Conservation (phyloP, 305 asterid species). For the Fraxinus sp. region DNA sequence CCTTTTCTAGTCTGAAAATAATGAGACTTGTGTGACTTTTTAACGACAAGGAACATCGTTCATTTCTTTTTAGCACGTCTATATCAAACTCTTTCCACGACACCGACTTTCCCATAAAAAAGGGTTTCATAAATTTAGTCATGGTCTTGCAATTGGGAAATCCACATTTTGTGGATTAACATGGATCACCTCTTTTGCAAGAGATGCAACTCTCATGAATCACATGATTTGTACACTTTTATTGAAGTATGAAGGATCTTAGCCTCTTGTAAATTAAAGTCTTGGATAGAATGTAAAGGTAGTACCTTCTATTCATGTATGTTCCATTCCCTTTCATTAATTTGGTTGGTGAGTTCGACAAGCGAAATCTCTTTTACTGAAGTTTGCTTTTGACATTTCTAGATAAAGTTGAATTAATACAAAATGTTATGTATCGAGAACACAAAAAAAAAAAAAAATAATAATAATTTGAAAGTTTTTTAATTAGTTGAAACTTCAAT, state of each 20-base stretch:
- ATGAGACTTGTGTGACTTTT: not conserved
- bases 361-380: not conserved
- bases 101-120: not conserved
- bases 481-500: too few relatives aligned
- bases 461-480: not conserved
- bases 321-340: not conserved
- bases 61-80: not conserved
- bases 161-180: not conserved
- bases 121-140: conserved; percentile 9
- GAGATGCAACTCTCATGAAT: conserved; percentile 4
- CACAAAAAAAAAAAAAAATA: too few relatives aligned
- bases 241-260: not conserved
- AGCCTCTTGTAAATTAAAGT: not conserved
- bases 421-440: not conserved
- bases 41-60: conserved; percentile 11
- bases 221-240: conserved; percentile 25
- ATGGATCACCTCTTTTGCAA: conserved; percentile 13
- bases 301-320: not conserved
- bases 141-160: conserved; percentile 5
- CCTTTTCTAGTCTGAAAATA: not conserved
- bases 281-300: conserved; percentile 2
- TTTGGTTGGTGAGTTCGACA: not conserved
- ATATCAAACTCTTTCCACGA: not conserved
- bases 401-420: not conserved
- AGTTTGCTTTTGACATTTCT: not conserved